Conservation (phyloP, 139 green algal species). For the Chloropicon primus region DNA sequence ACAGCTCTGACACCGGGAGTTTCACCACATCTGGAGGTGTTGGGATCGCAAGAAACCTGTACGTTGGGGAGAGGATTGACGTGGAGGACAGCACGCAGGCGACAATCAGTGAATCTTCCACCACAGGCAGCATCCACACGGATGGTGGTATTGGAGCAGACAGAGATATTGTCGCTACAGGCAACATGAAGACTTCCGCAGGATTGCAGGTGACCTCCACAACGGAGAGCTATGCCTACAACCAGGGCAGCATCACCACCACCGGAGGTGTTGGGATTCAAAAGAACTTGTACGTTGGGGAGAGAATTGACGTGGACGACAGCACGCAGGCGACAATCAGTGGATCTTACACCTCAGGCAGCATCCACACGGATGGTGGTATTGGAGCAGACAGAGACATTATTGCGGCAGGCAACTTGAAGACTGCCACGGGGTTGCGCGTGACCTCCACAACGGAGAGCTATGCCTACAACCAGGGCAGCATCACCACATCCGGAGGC, state of each 20-base stretch:
- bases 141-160: not conserved
- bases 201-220: not conserved
- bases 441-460: not conserved
- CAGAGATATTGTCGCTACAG: not conserved
- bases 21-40: not conserved
- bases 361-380: not conserved
- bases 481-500: not conserved
- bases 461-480: not conserved
- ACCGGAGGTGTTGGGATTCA: not conserved
- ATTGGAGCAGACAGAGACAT: not conserved
- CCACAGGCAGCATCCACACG: not conserved
- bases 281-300: not conserved
- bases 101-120: not conserved
- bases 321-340: not conserved
- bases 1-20: not conserved
- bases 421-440: not conserved
- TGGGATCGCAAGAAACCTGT: not conserved
- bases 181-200: not conserved
- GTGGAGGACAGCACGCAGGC: not conserved
- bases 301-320: not conserved
- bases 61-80: not conserved
- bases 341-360: not conserved
- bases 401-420: not conserved
- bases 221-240: not conserved
- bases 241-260: not conserved